Evolutionary conservation across 2,329 filamentous ascomycete genomes (phyloP), one percentile per base, ranked within the genome.

Genomic region (Alternaria atra): DNA sequence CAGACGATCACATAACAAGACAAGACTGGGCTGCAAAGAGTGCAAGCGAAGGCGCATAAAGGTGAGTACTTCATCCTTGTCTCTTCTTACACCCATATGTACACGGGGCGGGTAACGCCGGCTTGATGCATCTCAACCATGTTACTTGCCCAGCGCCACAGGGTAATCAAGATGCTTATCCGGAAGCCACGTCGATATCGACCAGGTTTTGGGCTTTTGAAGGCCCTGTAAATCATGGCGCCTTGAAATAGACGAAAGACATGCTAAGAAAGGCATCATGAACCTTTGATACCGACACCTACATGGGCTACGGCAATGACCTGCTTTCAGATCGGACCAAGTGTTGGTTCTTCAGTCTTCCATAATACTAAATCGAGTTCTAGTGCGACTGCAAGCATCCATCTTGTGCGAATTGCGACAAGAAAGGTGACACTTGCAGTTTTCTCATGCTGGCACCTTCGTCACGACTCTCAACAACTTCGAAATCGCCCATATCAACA

Each of bases 11-110:
- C 76, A 78, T 48, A 77, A 73, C 61, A 78, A 78, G 59, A 74
- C 76, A 13, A 72, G 76, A 55, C 44, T 77, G 53, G 76, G 76
- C 2, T 78, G 76, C 40, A 67, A 67, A 30, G 70, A 76, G 44
- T 78, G 76, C 50, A 78, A 78, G 60, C 70, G 67, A 47, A 69
- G 75, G 67, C 67, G 76, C 46, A 76, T 78, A 50, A 78, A 78
- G 67, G 74, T 75, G 66, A 61, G 66, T 58, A 5, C 30, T 34
- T n/a, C 13, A 57, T 12, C 20, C 7, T 29, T 30, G 20, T 52
- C 12, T 51, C 23, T 46, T 27, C 17, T 6, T 30, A 17, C 17
- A 13, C 1, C 29, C 40, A 6, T 25, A 40, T 52, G 37, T 27
- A 23, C 39, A 25, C 34, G 5, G 29, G 12, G n/a, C 32, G 25